phyloP scores from a whole-genome alignment of 2,329 filamentous ascomycete species.

The Neonectria coccinea region DNA sequence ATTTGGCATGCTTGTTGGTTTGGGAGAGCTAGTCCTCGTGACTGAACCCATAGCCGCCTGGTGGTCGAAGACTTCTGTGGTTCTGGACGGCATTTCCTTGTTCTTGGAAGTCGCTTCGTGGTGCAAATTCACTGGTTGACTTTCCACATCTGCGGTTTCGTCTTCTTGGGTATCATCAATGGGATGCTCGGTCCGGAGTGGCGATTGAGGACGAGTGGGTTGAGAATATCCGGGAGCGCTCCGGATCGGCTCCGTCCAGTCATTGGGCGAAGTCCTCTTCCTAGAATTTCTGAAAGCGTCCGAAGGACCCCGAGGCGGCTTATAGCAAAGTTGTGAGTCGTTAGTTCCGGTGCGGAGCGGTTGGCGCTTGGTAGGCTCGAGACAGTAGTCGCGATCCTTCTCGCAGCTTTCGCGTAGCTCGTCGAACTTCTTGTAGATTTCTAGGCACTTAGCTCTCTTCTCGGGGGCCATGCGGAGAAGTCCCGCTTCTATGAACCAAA shows the following conservation, averaged over 20 bases:
- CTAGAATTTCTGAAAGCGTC: neutral
- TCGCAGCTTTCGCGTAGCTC: neutral
- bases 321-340: neutral
- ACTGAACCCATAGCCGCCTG: neutral
- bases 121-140: neutral
- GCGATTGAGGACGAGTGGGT: neutral
- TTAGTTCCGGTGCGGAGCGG: neutral
- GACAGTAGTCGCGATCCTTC: neutral
- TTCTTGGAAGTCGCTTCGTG: neutral
- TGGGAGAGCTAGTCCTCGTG: neutral
- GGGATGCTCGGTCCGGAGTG: neutral
- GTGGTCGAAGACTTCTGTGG: neutral
- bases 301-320: neutral
- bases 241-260: no score
- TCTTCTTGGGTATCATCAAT: neutral
- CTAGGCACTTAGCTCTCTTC: neutral
- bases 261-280: neutral
- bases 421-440: neutral
- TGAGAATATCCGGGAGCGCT: no score
- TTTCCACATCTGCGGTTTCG: neutral
- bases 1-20: no score
- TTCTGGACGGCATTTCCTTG: neutral
- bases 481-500: neutral
- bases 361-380: neutral
- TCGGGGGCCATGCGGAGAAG: neutral